Evolutionary conservation across 805 yeast genomes (phyloP), one percentile per base, ranked within the genome.

Genomic region (Wickerhamiella spandovensis): DNA sequence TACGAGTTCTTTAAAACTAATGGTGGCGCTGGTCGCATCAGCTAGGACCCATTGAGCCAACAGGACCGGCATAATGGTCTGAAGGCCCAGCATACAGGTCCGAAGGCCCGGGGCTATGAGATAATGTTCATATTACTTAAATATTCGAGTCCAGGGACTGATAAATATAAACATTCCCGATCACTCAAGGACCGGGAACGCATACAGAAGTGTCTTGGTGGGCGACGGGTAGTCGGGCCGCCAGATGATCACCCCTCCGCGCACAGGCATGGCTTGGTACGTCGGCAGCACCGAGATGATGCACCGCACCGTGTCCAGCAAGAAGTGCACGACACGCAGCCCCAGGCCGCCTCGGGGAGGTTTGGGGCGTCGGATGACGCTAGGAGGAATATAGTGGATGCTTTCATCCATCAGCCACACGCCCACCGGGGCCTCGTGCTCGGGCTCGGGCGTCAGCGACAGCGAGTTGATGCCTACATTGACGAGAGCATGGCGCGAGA

Each of bases 1-100:
- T 89, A 78, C 64, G 84, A 81, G 46, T 82, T 86, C 35, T 71
- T 76, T 48, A 78, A 79, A 63, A 78, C 78, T 54, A 78, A 90
- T 79, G 82, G 88, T 1, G 85, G 94, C 2, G 95, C 96, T 22
- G 83, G 39, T 4, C 39, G 39, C 18, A 3, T 35, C 20, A 35
- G 10, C 10, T 35, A 35, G 20, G n/a, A n/a, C n/a, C n/a, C n/a
- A n/a, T n/a, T n/a, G n/a, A n/a, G n/a, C n/a, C n/a, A n/a, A n/a
- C n/a, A n/a, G n/a, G n/a, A n/a, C n/a, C n/a, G n/a, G n/a, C n/a
- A n/a, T n/a, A n/a, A n/a, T n/a, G n/a, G n/a, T n/a, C n/a, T n/a
- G n/a, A n/a, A n/a, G n/a, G n/a, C n/a, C n/a, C n/a, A n/a, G n/a
- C n/a, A n/a, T n/a, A n/a, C n/a, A n/a, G n/a, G n/a, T n/a, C n/a